phyloP scores from a whole-genome alignment of 208 protist genomes.

The Sergeia podlipaevii region DNA sequence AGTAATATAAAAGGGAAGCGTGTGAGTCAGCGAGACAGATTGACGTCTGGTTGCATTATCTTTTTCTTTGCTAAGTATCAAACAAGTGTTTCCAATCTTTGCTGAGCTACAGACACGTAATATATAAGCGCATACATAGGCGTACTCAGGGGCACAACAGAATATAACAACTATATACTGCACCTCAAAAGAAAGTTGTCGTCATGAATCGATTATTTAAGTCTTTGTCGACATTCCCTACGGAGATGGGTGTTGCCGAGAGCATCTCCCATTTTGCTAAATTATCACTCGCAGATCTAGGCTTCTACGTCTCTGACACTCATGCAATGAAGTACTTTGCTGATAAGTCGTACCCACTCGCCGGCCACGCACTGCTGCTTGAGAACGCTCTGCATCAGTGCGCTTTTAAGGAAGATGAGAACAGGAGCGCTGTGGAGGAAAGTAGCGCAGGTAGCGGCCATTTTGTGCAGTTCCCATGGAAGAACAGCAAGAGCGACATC shows the following conservation, averaged over 20 bases:
- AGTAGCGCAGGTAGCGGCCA: too few species aligned
- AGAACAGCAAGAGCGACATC: conserved; percentile 8
- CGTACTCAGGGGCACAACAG: conserved; percentile 23
- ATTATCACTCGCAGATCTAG: conserved; percentile 33
- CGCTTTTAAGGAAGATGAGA: background rate
- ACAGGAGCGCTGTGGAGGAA: background rate
- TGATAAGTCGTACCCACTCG: conserved; percentile 23
- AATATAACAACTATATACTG: background rate
- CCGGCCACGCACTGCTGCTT: conserved; percentile 26
- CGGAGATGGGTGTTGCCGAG: background rate
- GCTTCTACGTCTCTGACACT: conserved; percentile 38
- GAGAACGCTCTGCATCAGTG: conserved; percentile 32
- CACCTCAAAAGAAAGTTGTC: too few species aligned
- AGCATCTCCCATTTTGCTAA: conserved; percentile 6
- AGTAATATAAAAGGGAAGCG: too few species aligned
- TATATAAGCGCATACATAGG: too few species aligned
- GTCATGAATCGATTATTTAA: too few species aligned
- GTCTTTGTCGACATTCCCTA: too few species aligned
- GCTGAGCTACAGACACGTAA: too few species aligned
- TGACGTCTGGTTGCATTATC: too few species aligned
- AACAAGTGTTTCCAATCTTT: too few species aligned
- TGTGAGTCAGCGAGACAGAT: too few species aligned
- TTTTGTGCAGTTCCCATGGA: conserved; percentile 25
- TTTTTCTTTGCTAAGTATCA: too few species aligned
- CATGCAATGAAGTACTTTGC: conserved; percentile 17